These are phyloP conservation scores for Leccinum incarnatum DNA, from an alignment of 768 basidiomycete species.

Conservation along the genomic window DNA sequence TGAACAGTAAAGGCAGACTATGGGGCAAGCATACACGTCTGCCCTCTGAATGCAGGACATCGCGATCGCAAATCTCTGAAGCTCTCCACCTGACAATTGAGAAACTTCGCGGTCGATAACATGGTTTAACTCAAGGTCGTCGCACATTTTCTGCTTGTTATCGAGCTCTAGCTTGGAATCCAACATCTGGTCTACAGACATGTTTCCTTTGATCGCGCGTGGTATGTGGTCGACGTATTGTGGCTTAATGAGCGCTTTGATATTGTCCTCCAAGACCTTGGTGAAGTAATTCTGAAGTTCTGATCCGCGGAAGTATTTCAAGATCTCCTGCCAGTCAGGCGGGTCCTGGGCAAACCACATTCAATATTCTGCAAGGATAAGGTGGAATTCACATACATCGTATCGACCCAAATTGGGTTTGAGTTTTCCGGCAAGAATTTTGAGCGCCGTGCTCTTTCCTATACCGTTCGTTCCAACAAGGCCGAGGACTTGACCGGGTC, in stretches of 20 bases:
- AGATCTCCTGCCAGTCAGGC: slow-evolving; percentile 98
- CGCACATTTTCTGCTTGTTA: slow-evolving; percentile 84
- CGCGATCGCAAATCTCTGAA: slow-evolving; percentile 97
- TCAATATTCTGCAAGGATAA: not conserved
- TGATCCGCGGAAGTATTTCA: slow-evolving; percentile 97
- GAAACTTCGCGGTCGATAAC: slow-evolving; percentile 81
- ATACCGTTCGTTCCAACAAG: slow-evolving; percentile 99
- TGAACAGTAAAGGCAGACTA: not conserved
- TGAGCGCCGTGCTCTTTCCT: slow-evolving; percentile 96
- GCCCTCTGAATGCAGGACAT: slow-evolving; percentile 95
- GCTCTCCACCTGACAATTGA: slow-evolving; percentile 93
- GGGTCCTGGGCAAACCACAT: slow-evolving; percentile 61
- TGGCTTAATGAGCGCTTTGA: slow-evolving; percentile 98
- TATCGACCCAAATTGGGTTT: slow-evolving; percentile 98
- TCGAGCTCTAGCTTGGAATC: slow-evolving; percentile 85
- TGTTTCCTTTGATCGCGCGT: slow-evolving; percentile 84
- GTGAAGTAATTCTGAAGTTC: slow-evolving; percentile 99
- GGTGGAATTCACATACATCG: slow-evolving; percentile 56
- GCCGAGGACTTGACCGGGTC: slow-evolving; percentile 98
- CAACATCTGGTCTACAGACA: slow-evolving; percentile 90
- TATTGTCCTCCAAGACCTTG: slow-evolving; percentile 96
- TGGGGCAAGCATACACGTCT: slow-evolving; percentile 71
- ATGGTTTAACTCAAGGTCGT: slow-evolving; percentile 83
- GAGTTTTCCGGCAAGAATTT: slow-evolving; percentile 93
- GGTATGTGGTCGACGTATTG: slow-evolving; percentile 99